phyloP scores from a whole-genome alignment of 371 early-diverging fungal genomes.

The Basidiobolus heterosporus region DNA sequence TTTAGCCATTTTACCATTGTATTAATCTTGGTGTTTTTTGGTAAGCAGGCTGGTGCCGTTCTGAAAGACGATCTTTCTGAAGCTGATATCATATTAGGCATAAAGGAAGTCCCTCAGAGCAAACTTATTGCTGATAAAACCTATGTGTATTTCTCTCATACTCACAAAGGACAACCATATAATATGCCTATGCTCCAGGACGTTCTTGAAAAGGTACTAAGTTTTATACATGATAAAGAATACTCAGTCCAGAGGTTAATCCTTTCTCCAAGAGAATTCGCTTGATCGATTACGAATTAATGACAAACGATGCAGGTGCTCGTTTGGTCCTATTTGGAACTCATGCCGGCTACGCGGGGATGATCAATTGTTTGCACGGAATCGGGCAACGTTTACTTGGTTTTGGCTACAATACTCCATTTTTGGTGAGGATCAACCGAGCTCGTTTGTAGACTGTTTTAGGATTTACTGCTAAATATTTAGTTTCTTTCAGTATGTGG shows the following conservation, averaged over 20 bases:
- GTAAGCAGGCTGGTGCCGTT: slow-evolving; percentile 62
- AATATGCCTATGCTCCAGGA: slow-evolving; percentile 82
- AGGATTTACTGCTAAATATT: background rate
- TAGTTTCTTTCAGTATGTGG: slow-evolving; percentile 29
- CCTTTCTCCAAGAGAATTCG: slow-evolving; percentile 48
- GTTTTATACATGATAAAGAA: background rate
- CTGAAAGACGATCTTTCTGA: slow-evolving; percentile 70
- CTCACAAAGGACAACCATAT: slow-evolving; percentile 85
- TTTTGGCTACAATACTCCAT: slow-evolving; percentile 81
- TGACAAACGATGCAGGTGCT: slow-evolving; percentile 58
- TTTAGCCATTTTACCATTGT: background rate
- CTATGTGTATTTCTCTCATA: slow-evolving; percentile 90
- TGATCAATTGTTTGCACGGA: slow-evolving; percentile 84
- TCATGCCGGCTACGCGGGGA: slow-evolving; percentile 93
- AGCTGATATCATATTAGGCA: slow-evolving; percentile 87
- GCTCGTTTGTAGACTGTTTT: background rate
- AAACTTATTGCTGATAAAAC: slow-evolving; percentile 73
- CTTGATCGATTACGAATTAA: slow-evolving; percentile 88
- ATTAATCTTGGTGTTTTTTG: background rate
- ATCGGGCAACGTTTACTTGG: slow-evolving; percentile 82
- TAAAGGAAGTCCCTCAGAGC: slow-evolving; percentile 86
- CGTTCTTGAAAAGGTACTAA: slow-evolving; percentile 67
- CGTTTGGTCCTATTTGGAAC: slow-evolving; percentile 83
- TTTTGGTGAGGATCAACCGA: slow-evolving; percentile 38
- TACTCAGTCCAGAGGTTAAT: background rate